phyloP scores from a whole-genome alignment of 1,284 basidiomycete species.

The Sparassis latifolia region DNA sequence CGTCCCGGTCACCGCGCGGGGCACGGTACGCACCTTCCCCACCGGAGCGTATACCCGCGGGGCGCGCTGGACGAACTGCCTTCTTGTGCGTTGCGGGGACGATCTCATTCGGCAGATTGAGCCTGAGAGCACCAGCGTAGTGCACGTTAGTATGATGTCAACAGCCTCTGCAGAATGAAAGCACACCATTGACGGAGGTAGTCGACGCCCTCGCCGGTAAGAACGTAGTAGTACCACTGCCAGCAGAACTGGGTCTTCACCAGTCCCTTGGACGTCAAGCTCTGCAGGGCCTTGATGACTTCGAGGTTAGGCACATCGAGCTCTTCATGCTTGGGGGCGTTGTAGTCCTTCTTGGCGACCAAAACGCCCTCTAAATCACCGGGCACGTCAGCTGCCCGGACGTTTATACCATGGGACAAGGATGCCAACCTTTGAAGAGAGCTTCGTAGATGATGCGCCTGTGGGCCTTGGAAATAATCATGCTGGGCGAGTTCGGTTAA shows the following conservation, averaged over 20 bases:
- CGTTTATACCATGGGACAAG: background rate
- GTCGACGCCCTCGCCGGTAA: slow-evolving; percentile 92
- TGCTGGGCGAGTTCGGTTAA: slow-evolving; percentile 47
- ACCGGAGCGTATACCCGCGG: slow-evolving; percentile 58
- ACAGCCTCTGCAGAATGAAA: slow-evolving; percentile 7
- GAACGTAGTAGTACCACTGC: slow-evolving; percentile 94
- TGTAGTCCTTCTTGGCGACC: slow-evolving; percentile 99
- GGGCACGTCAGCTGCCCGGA: background rate
- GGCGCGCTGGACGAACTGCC: slow-evolving; percentile 71
- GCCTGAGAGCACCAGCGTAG: slow-evolving; percentile 37
- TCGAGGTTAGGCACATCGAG: slow-evolving; percentile 95
- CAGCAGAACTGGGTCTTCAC: slow-evolving; percentile 98
- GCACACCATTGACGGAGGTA: slow-evolving; percentile 88
- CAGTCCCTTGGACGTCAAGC: slow-evolving; percentile 90
- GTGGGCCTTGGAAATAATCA: slow-evolving; percentile 85
- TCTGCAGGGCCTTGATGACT: slow-evolving; percentile 99
- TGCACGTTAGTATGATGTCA: background rate
- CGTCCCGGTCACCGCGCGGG: slow-evolving; percentile 84
- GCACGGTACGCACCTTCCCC: slow-evolving; percentile 78
- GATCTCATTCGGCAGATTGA: slow-evolving; percentile 90
- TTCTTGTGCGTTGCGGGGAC: slow-evolving; percentile 96
- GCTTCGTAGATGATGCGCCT: slow-evolving; percentile 89
- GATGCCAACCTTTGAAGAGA: slow-evolving; percentile 89
- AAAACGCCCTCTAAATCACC: slow-evolving; percentile 83
- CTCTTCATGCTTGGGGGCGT: slow-evolving; percentile 95